Evolutionary conservation across 805 yeast species (phyloP).

Genomic region (Metschnikowia orientalis): DNA sequence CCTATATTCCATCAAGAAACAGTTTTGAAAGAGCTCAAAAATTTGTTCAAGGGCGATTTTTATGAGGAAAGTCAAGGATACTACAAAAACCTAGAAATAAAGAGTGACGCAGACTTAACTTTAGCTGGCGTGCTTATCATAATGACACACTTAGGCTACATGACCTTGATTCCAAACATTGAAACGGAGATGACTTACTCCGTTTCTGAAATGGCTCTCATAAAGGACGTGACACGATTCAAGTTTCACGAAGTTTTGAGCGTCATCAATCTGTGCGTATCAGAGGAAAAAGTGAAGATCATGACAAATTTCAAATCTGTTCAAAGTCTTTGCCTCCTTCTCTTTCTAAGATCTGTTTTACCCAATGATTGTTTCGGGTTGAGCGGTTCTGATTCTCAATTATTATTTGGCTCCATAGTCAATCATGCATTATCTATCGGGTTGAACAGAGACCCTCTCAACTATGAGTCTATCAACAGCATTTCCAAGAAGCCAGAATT

Average conservation of each 20-base stretch:
- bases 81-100: conserved; percentile 22
- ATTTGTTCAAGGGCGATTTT: conserved; percentile 15
- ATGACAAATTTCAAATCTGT: conserved; percentile 34
- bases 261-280: conserved; percentile 31
- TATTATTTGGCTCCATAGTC: conserved; percentile 33
- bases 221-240: conserved; percentile 28
- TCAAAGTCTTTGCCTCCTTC: conserved; percentile 30
- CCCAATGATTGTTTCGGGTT: conserved; percentile 43
- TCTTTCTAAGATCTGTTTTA: conserved; percentile 33
- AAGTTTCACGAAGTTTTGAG: conserved; percentile 27
- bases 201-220: conserved; percentile 24
- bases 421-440: conserved; percentile 40
- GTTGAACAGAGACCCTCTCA: conserved; percentile 36
- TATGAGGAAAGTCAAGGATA: conserved; percentile 16
- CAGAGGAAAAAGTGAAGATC: conserved; percentile 26
- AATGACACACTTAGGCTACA: conserved; percentile 32
- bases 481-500: conserved; percentile 27
- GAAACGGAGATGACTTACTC: conserved; percentile 24
- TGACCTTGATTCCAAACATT: conserved; percentile 36
- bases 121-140: conserved; percentile 29
- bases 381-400: conserved; percentile 37
- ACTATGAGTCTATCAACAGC: conserved; percentile 25
- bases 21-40: conserved; percentile 23
- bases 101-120: conserved; percentile 29
- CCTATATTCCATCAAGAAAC: conserved; percentile 32